phyloP scores from a whole-genome alignment of 306 rosid species.

The Carpinus fangiana region DNA sequence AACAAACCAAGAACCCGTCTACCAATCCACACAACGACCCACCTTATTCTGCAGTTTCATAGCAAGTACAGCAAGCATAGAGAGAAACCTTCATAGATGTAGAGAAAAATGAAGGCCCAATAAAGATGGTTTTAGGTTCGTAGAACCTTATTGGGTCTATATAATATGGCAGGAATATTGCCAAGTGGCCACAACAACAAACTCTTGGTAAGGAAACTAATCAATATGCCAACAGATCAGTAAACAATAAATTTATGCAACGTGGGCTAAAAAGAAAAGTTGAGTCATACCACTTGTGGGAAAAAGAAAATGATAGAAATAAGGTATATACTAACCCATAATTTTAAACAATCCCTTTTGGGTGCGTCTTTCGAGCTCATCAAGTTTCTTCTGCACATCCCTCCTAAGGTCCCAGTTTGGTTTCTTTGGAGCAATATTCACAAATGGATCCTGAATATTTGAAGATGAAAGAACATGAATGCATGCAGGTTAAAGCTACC shows the following conservation, averaged over 20 bases:
- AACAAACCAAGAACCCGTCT: neutral
- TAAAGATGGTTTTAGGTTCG: too few species aligned
- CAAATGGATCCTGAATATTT: constrained; percentile 74
- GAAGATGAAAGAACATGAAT: constrained; percentile 1
- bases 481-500: neutral
- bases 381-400: constrained; percentile 96
- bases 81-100: too few species aligned
- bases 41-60: too few species aligned
- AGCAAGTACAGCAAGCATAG: too few species aligned
- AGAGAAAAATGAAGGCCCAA: too few species aligned
- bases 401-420: constrained; percentile 96
- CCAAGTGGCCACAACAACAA: too few species aligned
- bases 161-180: too few species aligned
- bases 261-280: neutral
- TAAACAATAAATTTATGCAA: neutral
- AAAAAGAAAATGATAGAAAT: neutral
- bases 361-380: constrained; percentile 87
- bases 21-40: too few species aligned
- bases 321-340: constrained; percentile 52
- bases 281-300: neutral
- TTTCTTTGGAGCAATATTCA: constrained; percentile 94
- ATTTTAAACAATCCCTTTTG: constrained; percentile 81
- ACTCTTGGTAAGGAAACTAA: too few species aligned
- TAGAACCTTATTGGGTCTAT: too few species aligned
- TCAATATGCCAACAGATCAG: too few species aligned